Evolutionary conservation across 192 early-diverging fungal species (phyloP), one percentile per base, ranked within the genome.

Genomic region (Coemansia erecta): DNA sequence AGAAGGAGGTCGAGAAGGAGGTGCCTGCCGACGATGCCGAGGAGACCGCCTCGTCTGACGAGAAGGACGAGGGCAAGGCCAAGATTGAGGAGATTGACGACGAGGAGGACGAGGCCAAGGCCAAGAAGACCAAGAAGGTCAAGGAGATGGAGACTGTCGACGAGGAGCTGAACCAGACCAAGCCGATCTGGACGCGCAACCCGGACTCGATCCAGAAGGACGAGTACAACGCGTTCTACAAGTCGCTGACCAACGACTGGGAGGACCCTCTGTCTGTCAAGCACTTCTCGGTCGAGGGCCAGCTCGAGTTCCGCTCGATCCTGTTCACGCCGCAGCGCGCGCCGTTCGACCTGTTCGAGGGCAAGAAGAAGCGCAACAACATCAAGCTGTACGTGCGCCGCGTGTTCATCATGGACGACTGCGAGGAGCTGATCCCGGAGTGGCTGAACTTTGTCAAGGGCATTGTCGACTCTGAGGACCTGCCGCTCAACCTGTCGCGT

Each of bases 351-450:
- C 84, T 98, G 83, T 98, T 96, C 66, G 94, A 99, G 86, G 84
- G 85, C 72, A 93, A 94, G 89, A 97, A 97, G 92, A 98, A 98
- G 90, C 90, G 94, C 79, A 97, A 97, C 90, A 98, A 97, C 92
- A 97, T 99, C 88, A 98, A 97, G 87, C 87, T 99, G 62, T 99
- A 97, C 82, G 95, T 98, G 70, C 94, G 95, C 73, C 94, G 96
- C 68, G 97, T 99, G 67, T 98, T 99, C 85, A 99, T 99, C 82
- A 98, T 95, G 92, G 95, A 99, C 76, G 95, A 99, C 87, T 97
- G 93, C 84, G 94, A 97, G 72, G 96, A 99, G 65, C 83, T 99
- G 67, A 94, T 99, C 70, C 97, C 97, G 68, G 94, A 98, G 83
- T 99, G 93, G 91, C 87, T 99, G 73, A 90, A 86, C 81, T 99